Percentiles rank a stretch among this genome's conserved stretches.
Conservation (phyloP, 2,329 filamentous ascomycete genomes). For the Cladosporium sp. region DNA sequence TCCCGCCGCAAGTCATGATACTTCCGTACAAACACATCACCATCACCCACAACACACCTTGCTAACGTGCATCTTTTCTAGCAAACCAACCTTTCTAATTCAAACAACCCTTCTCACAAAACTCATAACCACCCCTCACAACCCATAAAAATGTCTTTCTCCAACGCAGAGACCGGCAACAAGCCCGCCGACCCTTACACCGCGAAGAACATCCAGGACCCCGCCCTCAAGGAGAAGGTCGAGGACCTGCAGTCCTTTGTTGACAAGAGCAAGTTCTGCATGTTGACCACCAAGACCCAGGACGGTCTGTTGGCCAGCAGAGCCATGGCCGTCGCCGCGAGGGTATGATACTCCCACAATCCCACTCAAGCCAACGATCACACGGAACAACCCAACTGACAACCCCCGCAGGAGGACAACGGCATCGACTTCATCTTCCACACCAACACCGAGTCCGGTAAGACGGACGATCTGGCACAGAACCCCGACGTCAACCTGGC, state of each 20-base stretch:
- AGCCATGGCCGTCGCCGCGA: constrained; percentile 79
- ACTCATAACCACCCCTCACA: no score
- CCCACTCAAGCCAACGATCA: neutral
- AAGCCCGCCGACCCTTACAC: constrained; percentile 76
- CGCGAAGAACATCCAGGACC: constrained; percentile 69
- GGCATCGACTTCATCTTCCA: constrained; percentile 84
- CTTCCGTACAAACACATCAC: neutral
- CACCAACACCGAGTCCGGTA: constrained; percentile 85
- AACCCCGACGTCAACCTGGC: constrained; percentile 76
- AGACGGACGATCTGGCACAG: constrained; percentile 72
- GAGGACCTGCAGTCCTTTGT: constrained; percentile 69
- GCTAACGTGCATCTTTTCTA: neutral
- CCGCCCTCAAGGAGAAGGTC: constrained; percentile 68
- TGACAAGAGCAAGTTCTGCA: constrained; percentile 72
- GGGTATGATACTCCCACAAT: constrained; percentile 48
- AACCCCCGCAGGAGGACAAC: constrained; percentile 59
- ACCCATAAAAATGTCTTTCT: constrained; percentile 40
- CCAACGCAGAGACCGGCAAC: constrained; percentile 58
- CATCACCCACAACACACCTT: neutral
- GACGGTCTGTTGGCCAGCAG: constrained; percentile 69
- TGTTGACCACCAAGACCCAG: constrained; percentile 76
- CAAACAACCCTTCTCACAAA: neutral
- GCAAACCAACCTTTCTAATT: constrained; percentile 3
- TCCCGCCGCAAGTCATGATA: no score
- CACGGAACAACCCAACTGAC: constrained; percentile 15